Evolutionary conservation across 345 rosid genomes (phyloP).

Genomic region (Aquilaria sinensis): DNA sequence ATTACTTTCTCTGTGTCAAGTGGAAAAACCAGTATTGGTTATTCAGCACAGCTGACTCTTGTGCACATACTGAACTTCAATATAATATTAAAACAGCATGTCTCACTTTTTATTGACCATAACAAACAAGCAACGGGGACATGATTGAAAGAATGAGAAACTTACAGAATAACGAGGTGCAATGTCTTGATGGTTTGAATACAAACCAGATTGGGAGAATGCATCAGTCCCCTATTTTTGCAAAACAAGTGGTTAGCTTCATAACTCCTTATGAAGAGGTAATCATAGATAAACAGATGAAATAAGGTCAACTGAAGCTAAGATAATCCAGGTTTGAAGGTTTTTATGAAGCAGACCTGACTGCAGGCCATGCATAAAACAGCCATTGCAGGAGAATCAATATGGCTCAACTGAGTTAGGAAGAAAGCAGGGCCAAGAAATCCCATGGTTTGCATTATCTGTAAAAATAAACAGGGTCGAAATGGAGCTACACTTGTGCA

Average conservation of each 20-base stretch:
- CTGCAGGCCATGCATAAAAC: slow-evolving; percentile 86
- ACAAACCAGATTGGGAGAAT: slow-evolving; percentile 92
- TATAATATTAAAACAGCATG: background rate
- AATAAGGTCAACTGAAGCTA: slow-evolving; percentile 2
- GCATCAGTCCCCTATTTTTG: slow-evolving; percentile 71
- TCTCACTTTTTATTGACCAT: background rate
- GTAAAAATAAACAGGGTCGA: slow-evolving; percentile 7
- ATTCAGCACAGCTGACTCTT: background rate
- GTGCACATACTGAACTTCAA: background rate
- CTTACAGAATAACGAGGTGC: slow-evolving; percentile 95
- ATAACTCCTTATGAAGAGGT: too few species aligned
- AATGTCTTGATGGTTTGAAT: slow-evolving; percentile 94
- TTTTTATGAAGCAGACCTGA: slow-evolving; percentile 41
- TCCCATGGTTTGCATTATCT: slow-evolving; percentile 97
- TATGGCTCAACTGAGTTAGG: slow-evolving; percentile 86
- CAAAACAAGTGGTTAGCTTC: background rate
- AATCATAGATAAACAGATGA: background rate
- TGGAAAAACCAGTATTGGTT: background rate
- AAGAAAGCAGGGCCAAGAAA: slow-evolving; percentile 98
- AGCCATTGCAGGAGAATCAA: slow-evolving; percentile 86
- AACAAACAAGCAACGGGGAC: background rate
- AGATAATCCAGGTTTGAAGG: background rate
- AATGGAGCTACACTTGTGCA: background rate
- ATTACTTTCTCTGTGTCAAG: background rate
- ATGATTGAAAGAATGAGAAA: slow-evolving; percentile 6